Evolutionary conservation across 1,284 basidiomycete genomes (phyloP), one percentile per base, ranked within the genome.

Genomic region (Chiua sp.): DNA sequence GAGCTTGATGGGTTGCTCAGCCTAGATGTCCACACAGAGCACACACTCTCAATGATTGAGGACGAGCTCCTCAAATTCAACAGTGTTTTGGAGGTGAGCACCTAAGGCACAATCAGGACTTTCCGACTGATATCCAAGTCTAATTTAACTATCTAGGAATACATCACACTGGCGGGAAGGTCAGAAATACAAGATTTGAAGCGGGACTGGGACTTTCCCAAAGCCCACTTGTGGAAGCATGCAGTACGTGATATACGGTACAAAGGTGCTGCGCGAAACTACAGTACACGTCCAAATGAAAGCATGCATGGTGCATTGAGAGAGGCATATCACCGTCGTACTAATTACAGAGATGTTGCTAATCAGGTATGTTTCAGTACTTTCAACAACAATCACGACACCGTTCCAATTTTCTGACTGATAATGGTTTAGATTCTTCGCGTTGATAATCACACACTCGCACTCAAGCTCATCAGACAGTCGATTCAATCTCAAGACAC

Each of bases 241-340:
- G 39, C 67, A 1, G 70, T 75, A 28, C 42, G 60, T 35, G 75
- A 79, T 39, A 78, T 81, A 47, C 10, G 53, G 15, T 35, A 7
- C 0, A 80, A 80, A 51, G 78, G 77, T 16, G 72, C 65, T 0
- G 58, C 67, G 0, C 13, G 50, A 0, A 76, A 74, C 30, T 79
- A 71, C 46, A 77, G 71, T 51, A 79, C 76, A 3, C 65, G 72
- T 35, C 67, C 66, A 4, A 76, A 76, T 54, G 75, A 80, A 58
- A 64, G 69, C 7, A 57, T 73, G 47, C 75, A 79, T 55, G 62
- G 72, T 7, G 56, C 64, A 1, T 58, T 77, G 3, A 76, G 74
- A 47, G 60, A 63, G 5, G 61, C 63, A 4, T 80, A 79, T 35
- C 59, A 57, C 1, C 51, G 51, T 15, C 62, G 47, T 4, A 70